Conservation (phyloP, 1,284 basidiomycete genomes). For the Tausonia pullulans region DNA sequence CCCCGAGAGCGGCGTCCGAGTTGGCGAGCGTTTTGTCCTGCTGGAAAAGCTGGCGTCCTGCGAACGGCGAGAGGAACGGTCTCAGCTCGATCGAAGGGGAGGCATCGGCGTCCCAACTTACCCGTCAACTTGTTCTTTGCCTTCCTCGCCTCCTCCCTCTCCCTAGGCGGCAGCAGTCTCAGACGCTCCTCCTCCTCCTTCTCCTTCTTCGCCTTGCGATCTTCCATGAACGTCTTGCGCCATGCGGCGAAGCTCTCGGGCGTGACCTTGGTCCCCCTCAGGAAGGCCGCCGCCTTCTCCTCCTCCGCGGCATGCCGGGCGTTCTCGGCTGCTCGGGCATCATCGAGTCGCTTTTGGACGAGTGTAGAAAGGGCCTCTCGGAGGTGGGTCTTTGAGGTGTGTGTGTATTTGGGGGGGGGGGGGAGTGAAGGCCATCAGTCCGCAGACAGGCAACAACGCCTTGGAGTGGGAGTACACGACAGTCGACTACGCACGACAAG, state of each 20-base stretch:
- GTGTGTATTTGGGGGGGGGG: too few relatives aligned
- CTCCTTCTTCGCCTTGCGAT: conserved; percentile 48
- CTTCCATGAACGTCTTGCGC: conserved; percentile 65
- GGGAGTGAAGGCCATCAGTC: too few relatives aligned
- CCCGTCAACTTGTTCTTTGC: conserved; percentile 56
- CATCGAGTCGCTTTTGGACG: conserved; percentile 28
- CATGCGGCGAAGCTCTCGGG: conserved; percentile 66
- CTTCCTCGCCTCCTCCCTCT: conserved; percentile 76
- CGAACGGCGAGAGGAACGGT: not conserved
- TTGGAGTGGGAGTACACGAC: too few relatives aligned
- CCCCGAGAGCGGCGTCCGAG: conserved; percentile 46
- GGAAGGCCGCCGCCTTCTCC: conserved; percentile 77
- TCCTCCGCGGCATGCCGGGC: not conserved
- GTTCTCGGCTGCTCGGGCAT: too few relatives aligned
- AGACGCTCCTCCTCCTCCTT: conserved; percentile 73
- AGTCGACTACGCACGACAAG: conserved; percentile 37
- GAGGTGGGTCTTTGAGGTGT: conserved; percentile 47
- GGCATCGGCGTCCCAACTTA: conserved; percentile 30
- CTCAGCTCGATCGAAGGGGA: not conserved
- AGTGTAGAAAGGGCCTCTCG: conserved; percentile 63
- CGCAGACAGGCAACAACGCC: too few relatives aligned
- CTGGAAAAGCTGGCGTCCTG: conserved; percentile 83
- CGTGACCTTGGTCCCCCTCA: conserved; percentile 82
- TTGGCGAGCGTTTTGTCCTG: conserved; percentile 56
- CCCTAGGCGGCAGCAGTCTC: conserved; percentile 63